These are phyloP conservation scores for Scedosporium boydii DNA, from an alignment of 2,329 filamentous ascomycete genomes.

Conservation along the genomic window DNA sequence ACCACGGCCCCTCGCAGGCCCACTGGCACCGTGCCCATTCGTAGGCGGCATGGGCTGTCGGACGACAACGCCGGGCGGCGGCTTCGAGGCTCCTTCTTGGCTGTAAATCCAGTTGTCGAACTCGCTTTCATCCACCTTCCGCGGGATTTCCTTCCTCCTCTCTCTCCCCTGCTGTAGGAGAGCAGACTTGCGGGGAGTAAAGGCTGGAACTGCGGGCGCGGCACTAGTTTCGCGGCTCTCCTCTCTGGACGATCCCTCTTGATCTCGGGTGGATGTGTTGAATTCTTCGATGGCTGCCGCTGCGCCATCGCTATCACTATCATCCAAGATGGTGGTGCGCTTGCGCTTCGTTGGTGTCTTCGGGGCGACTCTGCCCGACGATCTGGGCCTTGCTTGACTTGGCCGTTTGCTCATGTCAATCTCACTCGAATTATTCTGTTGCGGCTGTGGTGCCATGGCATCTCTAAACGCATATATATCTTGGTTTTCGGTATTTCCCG, in stretches of 20 bases:
- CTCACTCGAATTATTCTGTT: background rate
- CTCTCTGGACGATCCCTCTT: background rate
- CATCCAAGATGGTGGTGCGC: background rate
- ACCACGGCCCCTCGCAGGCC: background rate
- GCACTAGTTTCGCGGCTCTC: background rate
- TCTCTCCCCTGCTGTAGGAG: background rate
- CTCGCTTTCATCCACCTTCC: background rate
- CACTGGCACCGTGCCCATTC: background rate
- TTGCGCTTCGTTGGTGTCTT: background rate
- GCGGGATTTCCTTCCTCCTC: background rate
- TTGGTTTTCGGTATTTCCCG: too few species aligned
- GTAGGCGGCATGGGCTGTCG: background rate
- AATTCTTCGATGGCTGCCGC: background rate
- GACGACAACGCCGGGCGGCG: background rate
- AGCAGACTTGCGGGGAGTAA: background rate
- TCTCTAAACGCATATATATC: background rate
- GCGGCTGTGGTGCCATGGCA: background rate
- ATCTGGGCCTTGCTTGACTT: background rate
- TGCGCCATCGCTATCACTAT: background rate
- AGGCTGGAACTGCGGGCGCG: background rate
- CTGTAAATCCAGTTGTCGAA: constrained; percentile 4
- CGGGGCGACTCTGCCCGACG: background rate
- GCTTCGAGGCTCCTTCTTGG: background rate
- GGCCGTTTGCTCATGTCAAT: background rate
- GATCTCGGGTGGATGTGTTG: background rate